Evolutionary conservation across 352 stramenopile species (phyloP).

Genomic region (Phytopythium sindhum): DNA sequence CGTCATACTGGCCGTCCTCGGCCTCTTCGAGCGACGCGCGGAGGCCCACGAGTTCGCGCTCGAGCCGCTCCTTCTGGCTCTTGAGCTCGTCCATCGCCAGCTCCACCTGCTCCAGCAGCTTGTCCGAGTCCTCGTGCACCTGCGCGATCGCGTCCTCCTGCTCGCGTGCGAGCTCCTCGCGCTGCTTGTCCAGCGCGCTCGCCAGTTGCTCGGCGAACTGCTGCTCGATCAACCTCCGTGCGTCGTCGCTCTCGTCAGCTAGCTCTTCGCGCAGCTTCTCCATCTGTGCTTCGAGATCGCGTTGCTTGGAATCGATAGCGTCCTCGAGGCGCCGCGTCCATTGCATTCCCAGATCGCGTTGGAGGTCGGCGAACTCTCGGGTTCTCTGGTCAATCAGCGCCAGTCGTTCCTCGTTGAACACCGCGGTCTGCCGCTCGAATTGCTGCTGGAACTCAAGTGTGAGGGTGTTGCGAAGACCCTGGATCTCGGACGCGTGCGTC

Average conservation of each 20-base stretch:
- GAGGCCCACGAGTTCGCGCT: conserved; percentile 48
- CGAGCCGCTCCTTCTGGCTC: conserved; percentile 65
- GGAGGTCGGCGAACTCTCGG: conserved; percentile 13
- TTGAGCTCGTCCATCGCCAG: conserved; percentile 66
- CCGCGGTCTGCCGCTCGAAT: conserved; percentile 4
- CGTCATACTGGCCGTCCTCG: conserved; percentile 71
- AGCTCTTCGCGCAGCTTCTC: conserved; percentile 17
- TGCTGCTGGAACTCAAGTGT: conserved; percentile 11
- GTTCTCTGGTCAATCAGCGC: conserved; percentile 11
- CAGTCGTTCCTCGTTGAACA: conserved; percentile 12
- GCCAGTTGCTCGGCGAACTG: conserved; percentile 22
- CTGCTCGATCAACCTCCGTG: conserved; percentile 17
- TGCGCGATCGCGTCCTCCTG: conserved; percentile 75
- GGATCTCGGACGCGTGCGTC: conserved; percentile 13
- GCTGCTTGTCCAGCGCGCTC: conserved; percentile 25
- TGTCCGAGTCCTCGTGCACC: conserved; percentile 78
- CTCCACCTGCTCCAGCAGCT: conserved; percentile 76
- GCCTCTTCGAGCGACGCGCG: conserved; percentile 62
- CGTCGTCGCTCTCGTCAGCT: conserved; percentile 10
- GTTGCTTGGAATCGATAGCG: not conserved
- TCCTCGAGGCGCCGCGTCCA: conserved; percentile 24
- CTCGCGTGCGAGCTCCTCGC: conserved; percentile 46
- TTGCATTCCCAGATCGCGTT: conserved; percentile 16
- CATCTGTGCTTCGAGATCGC: conserved; percentile 11
- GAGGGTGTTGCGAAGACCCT: conserved; percentile 14